phyloP scores from a whole-genome alignment of 768 basidiomycete genomes.

The Coprinopsis strossmayeri region DNA sequence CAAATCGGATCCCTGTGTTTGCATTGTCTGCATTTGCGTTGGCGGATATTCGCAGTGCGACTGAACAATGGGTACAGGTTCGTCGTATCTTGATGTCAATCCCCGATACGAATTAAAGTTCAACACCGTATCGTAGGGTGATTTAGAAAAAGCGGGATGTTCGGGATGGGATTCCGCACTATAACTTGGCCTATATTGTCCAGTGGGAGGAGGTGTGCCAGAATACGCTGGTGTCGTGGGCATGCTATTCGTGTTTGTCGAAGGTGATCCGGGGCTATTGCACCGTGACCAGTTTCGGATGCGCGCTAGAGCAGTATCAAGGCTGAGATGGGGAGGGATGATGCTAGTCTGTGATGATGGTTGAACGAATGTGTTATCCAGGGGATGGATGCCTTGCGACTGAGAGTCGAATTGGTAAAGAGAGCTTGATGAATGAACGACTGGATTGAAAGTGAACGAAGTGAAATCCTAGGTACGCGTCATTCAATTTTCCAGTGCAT shows the following conservation, averaged over 20 bases:
- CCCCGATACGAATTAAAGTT: conserved; percentile 4
- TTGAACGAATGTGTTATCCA: conserved; percentile 10
- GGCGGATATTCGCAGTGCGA: conserved; percentile 2
- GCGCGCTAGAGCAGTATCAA: not conserved
- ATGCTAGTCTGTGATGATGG: not conserved
- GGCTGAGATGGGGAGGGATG: not conserved
- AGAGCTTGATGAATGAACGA: conserved; percentile 1
- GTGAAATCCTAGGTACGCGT: conserved; percentile 7
- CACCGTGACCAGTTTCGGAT: conserved; percentile 4
- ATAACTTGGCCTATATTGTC: not conserved
- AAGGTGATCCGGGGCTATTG: conserved; percentile 8
- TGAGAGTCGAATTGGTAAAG: conserved; percentile 8
- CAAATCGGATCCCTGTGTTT: not conserved
- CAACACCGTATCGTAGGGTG: not conserved
- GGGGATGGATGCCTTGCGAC: conserved; percentile 6
- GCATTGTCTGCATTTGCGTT: not conserved
- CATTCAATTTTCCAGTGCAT: not conserved
- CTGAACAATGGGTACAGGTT: not conserved
- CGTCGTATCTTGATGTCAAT: not conserved
- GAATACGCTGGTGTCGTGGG: conserved; percentile 8
- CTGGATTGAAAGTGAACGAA: conserved; percentile 8
- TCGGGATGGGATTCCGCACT: not conserved
- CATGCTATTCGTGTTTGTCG: conserved; percentile 9
- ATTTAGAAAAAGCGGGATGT: conserved; percentile 1
- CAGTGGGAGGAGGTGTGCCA: conserved; percentile 1